Evolutionary conservation across 1,139 yeast genomes (phyloP), one percentile per base, ranked within the genome.

Genomic region (Yamadazyma oceani): DNA sequence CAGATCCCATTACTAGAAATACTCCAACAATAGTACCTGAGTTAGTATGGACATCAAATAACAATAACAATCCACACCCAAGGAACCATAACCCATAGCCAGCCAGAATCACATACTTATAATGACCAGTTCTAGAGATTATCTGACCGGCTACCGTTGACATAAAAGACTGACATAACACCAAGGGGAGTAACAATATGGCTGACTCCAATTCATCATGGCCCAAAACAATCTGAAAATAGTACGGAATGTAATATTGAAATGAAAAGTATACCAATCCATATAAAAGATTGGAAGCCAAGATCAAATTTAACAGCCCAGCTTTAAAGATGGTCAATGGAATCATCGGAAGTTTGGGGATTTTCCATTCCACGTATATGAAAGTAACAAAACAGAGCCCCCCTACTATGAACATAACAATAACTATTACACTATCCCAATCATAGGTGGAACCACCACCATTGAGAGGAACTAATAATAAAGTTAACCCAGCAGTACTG

Each of bases 381-480:
- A 79, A 79, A 0, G 51, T 50, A 1, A 64, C 32, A 24, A 75
- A 55, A 26, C 66, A 62, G 0, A 61, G 41, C 1, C 74, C 77
- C 9, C 82, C 82, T 19, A 77, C 53, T 2, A 60, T 46, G 39
- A 76, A 66, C 62, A 78, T 58, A 3, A 59, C 49, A 11, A 78
- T 76, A 8, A 73, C 73, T 19, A 66, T 39, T 0, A 74, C 48
- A 35, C 79, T 70, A 46, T 70, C 51, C 84, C 83, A 78, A 0
- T 60, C 52, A 50, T 64, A 78, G 2, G 73, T 63, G 2, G 74
- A 62, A 1, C 84, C 83, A 37, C 83, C 83, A 13, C 81, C 80
- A 50, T 72, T 70, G 21, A 77, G 51, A 1, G 82, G 79, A 12
- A 78, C 65, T 33, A 78, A 57, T 8, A 76, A 41, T 23, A 77